Evolutionary conservation across 257 asterid species (phyloP).

Genomic region (Vinca minor): DNA sequence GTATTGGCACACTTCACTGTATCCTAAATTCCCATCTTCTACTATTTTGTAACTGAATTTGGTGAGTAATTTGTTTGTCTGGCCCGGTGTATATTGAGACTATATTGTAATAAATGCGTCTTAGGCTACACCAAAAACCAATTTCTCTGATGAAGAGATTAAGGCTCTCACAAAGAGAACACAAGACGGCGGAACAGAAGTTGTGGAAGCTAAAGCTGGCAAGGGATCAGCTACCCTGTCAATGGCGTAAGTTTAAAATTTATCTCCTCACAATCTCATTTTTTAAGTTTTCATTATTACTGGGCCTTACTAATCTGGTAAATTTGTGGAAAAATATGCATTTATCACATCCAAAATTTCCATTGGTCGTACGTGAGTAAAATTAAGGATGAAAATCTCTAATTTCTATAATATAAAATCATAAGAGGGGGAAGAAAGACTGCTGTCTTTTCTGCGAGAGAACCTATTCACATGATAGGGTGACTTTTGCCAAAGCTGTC

Average conservation of each 20-base stretch:
- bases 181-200: constrained; percentile 98
- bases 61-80: background rate
- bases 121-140: constrained; percentile 75
- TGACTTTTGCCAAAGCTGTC: too few species aligned
- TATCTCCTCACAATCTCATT: background rate
- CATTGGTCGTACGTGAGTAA: too few species aligned
- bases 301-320: too few species aligned
- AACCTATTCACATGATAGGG: too few species aligned
- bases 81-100: background rate
- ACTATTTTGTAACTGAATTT: background rate
- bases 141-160: constrained; percentile 58
- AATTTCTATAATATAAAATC: too few species aligned
- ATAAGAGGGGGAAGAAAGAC: too few species aligned
- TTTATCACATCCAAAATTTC: background rate
- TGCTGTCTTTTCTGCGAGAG: background rate
- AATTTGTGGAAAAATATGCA: background rate
- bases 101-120: constrained; percentile 1
- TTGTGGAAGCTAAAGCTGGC: constrained; percentile 97
- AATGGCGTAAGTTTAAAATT: constrained; percentile 63
- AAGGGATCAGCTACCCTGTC: constrained; percentile 98
- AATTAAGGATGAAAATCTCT: too few species aligned
- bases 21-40: too few species aligned
- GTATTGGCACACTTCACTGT: constrained; percentile 24
- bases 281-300: background rate
- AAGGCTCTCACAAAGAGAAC: constrained; percentile 79